phyloP scores from a whole-genome alignment of 2,329 filamentous ascomycete genomes.

The Cercospora brassicicola region DNA sequence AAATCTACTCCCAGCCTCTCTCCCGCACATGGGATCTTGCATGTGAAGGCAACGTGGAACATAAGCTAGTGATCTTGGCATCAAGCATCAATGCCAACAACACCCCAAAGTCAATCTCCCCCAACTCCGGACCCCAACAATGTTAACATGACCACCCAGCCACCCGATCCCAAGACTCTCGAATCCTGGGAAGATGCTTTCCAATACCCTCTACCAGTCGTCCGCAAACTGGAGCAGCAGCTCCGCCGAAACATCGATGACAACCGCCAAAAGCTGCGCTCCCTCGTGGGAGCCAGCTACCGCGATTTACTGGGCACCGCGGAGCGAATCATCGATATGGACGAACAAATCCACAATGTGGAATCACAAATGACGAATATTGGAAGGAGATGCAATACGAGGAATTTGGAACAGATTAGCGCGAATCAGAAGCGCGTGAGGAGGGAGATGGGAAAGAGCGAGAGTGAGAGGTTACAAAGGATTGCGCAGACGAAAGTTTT shows the following conservation, averaged over 20 bases:
- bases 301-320: conserved; percentile 88
- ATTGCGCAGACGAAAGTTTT: conserved; percentile 47
- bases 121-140: neutral
- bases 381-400: conserved; percentile 73
- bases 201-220: conserved; percentile 62
- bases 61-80: conserved; percentile 1
- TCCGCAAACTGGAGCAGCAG: conserved; percentile 64
- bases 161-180: conserved; percentile 58
- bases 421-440: conserved; percentile 41
- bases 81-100: neutral
- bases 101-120: neutral
- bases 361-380: conserved; percentile 71
- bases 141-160: conserved; percentile 39
- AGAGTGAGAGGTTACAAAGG: conserved; percentile 11
- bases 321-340: conserved; percentile 91
- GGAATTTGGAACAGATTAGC: conserved; percentile 65
- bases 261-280: conserved; percentile 65
- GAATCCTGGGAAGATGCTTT: conserved; percentile 68
- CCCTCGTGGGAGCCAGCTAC: conserved; percentile 70
- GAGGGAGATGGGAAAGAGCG: conserved; percentile 15
- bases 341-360: conserved; percentile 70
- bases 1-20: neutral
- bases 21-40: neutral
- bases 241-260: conserved; percentile 62
- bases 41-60: neutral